Evolutionary conservation across 73 alveolate species (phyloP).

Genomic region (Tetrahymena thermophila): DNA sequence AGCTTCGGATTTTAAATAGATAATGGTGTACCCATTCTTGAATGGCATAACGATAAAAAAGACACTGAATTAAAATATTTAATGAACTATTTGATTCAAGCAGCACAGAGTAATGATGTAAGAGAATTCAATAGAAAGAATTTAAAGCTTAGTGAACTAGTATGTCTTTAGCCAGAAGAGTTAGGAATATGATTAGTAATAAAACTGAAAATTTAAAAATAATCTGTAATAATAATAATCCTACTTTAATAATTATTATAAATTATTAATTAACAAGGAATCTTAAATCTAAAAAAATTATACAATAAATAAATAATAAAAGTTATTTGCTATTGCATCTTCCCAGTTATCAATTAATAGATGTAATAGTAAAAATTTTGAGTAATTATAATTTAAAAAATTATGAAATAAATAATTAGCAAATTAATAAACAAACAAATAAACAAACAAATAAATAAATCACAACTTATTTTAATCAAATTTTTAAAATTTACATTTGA

Average conservation of each 20-base stretch:
- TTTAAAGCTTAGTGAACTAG: conserved; percentile 8
- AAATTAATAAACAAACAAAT: no score
- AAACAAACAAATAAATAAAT: no score
- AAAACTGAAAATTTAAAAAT: not conserved
- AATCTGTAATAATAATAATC: no score
- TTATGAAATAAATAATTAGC: not conserved
- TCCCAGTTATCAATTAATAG: no score
- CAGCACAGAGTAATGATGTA: conserved; percentile 33
- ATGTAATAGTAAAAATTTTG: not conserved
- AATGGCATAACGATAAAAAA: conserved; percentile 54
- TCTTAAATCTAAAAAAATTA: not conserved
- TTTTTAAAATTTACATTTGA: no score
- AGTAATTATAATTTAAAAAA: no score
- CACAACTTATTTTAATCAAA: not conserved
- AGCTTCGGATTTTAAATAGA: conserved; percentile 50
- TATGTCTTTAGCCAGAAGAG: not conserved
- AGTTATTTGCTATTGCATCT: no score
- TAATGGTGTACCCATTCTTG: conserved; percentile 63
- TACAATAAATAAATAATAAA: no score
- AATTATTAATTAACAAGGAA: no score
- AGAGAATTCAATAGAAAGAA: conserved; percentile 40
- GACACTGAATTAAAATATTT: conserved; percentile 59
- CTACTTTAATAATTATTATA: no score
- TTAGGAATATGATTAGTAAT: not conserved
- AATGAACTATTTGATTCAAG: conserved; percentile 33